Percentiles rank a stretch among this genome's conserved stretches.
phyloP scores from a whole-genome alignment of 2,329 filamentous ascomycete species.

The Harringtonia lauricola region DNA sequence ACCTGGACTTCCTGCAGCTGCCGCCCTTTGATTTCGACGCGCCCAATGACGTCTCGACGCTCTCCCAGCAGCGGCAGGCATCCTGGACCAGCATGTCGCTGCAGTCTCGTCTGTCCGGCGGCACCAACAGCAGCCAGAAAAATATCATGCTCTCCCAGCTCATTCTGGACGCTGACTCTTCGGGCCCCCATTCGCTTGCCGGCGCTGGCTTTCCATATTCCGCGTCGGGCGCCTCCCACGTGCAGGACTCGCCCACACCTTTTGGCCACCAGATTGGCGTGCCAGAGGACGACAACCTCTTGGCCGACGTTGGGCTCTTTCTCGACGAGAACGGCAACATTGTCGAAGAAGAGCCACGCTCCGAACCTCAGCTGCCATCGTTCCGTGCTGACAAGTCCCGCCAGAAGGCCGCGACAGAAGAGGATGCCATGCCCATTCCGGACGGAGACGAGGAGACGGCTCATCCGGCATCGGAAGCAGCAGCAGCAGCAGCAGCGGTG shows the following conservation, averaged over 20 bases:
- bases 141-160: constrained; percentile 33
- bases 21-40: constrained; percentile 41
- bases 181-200: constrained; percentile 9
- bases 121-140: constrained; percentile 18
- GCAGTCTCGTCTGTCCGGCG: constrained; percentile 8
- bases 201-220: constrained; percentile 10
- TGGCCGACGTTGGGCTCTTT: constrained; percentile 22
- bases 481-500: neutral
- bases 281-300: constrained; percentile 31
- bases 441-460: constrained; percentile 8
- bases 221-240: constrained; percentile 4
- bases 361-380: constrained; percentile 11
- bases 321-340: constrained; percentile 14
- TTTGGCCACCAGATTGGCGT: constrained; percentile 21
- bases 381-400: constrained; percentile 1
- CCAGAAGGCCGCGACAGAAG: neutral
- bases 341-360: constrained; percentile 10
- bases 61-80: constrained; percentile 9
- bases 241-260: constrained; percentile 10
- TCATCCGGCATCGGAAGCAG: neutral
- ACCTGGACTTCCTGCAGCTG: constrained; percentile 40
- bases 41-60: constrained; percentile 17
- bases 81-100: constrained; percentile 12
- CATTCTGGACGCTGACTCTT: constrained; percentile 20
- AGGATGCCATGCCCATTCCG: neutral